phyloP scores from a whole-genome alignment of 2,329 filamentous ascomycete genomes.

The Fusarium euwallaceae region DNA sequence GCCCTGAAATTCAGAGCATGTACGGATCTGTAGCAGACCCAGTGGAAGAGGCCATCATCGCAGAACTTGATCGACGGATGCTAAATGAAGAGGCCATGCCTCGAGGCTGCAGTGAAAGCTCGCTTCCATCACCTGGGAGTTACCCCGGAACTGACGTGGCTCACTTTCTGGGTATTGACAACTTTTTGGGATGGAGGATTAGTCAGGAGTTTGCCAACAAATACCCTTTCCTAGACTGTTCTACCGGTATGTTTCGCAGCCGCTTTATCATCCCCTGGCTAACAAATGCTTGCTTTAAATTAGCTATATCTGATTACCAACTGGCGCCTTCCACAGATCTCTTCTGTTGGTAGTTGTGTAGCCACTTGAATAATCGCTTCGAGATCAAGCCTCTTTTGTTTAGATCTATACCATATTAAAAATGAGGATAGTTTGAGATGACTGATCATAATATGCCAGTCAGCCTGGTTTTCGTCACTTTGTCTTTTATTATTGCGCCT shows the following conservation, averaged over 20 bases:
- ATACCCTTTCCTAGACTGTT: neutral
- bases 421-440: too few species aligned
- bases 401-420: neutral
- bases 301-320: neutral
- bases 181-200: neutral
- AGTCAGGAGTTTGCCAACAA: neutral
- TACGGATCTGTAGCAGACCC: neutral
- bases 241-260: neutral
- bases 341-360: neutral
- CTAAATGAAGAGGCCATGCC: neutral
- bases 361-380: too few species aligned
- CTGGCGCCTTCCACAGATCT: neutral
- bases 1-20: neutral
- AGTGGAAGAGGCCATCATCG: neutral
- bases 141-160: neutral
- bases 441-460: too few species aligned
- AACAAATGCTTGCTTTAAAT: neutral
- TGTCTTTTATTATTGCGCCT: too few species aligned
- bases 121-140: neutral
- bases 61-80: neutral
- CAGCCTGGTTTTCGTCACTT: too few species aligned
- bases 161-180: neutral
- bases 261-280: neutral
- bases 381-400: neutral
- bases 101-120: neutral